These are phyloP conservation scores for Claviceps sp. DNA, from an alignment of 2,329 filamentous ascomycete genomes.

Conservation along the genomic window DNA sequence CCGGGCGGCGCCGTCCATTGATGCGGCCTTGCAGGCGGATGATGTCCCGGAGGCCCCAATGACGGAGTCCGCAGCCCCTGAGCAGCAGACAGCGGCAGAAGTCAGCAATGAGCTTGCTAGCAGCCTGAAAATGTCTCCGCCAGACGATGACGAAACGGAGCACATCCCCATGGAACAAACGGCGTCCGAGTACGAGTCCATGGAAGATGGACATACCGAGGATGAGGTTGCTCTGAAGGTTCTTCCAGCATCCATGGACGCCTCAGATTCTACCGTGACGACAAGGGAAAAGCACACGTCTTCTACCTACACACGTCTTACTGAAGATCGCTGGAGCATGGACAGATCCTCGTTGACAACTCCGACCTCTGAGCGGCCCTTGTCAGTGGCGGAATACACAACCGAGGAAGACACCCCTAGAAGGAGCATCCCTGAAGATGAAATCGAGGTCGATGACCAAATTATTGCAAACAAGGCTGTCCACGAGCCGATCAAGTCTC, in stretches of 20 bases:
- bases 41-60: background rate
- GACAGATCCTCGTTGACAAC: slow-evolving; percentile 25
- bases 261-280: slow-evolving; percentile 15
- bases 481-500: background rate
- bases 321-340: slow-evolving; percentile 24
- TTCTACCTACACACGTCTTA: slow-evolving; percentile 24
- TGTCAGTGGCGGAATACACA: slow-evolving; percentile 19
- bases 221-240: slow-evolving; percentile 1
- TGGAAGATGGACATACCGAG: background rate
- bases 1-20: background rate
- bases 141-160: background rate
- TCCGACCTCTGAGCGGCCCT: slow-evolving; percentile 24
- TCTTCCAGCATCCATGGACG: slow-evolving; percentile 8
- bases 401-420: slow-evolving; percentile 19
- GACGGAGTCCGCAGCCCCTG: background rate
- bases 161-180: background rate
- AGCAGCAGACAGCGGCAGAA: background rate
- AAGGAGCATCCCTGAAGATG: slow-evolving; percentile 13
- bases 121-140: background rate
- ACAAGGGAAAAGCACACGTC: slow-evolving; percentile 22
- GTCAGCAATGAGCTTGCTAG: background rate
- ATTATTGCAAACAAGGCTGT: background rate
- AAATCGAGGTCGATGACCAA: slow-evolving; percentile 1
- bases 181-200: background rate
- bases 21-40: background rate